Conservation (phyloP, 805 yeast species). For the Kuraishia piskuri region DNA sequence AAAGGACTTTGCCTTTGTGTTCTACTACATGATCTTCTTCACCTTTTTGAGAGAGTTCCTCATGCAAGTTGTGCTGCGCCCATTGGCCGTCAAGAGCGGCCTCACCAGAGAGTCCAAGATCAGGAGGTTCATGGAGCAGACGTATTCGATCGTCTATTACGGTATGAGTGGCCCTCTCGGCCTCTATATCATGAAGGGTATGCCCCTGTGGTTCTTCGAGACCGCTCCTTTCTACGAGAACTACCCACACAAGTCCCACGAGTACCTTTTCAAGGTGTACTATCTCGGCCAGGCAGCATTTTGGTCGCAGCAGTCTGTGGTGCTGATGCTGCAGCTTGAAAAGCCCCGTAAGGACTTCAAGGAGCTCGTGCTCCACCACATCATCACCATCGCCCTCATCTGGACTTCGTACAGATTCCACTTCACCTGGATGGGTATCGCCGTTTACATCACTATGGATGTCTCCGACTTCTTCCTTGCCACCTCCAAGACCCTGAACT, state of each 20-base stretch:
- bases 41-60: constrained; percentile 85
- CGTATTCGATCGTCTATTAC: constrained; percentile 76
- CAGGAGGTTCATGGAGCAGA: constrained; percentile 87
- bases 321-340: constrained; percentile 76
- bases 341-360: constrained; percentile 91
- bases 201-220: constrained; percentile 85
- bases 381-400: constrained; percentile 82
- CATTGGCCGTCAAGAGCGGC: constrained; percentile 52
- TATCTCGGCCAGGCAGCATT: constrained; percentile 92
- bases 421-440: constrained; percentile 92
- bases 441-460: constrained; percentile 92
- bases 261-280: constrained; percentile 62
- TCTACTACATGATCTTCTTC: constrained; percentile 76
- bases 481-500: constrained; percentile 76
- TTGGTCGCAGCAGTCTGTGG: constrained; percentile 94
- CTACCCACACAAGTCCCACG: constrained; percentile 79
- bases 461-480: constrained; percentile 86
- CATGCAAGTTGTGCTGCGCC: constrained; percentile 75
- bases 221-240: constrained; percentile 71
- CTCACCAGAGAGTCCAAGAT: constrained; percentile 46
- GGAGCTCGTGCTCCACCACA: constrained; percentile 89
- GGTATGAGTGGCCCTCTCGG: constrained; percentile 82
- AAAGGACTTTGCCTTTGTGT: constrained; percentile 73
- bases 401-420: constrained; percentile 87
- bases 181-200: constrained; percentile 73